Evolutionary conservation across 2,329 filamentous ascomycete genomes (phyloP), one percentile per base, ranked within the genome.

Genomic region (Huntiella savannae): DNA sequence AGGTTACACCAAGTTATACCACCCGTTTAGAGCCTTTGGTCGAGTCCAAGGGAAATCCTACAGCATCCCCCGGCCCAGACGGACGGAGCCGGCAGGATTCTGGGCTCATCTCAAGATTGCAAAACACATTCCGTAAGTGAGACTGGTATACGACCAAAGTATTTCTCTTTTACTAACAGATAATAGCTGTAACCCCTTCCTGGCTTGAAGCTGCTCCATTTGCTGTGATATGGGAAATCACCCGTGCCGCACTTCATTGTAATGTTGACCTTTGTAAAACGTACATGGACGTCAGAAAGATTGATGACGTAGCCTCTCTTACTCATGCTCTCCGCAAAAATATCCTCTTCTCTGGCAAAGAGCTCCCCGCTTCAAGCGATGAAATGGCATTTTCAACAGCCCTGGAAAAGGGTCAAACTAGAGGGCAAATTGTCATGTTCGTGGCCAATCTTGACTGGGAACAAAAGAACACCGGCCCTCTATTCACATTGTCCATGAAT

Each of bases 221-320:
- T 2, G 62, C 63, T 2, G 59, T 74, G 4, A 53, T 64, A 3
- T 75, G 71, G 71, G 71, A 75, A 48, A 54, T 71, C 0, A 63
- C 65, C 0, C 63, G 71, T 8, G 62, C 68, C 13, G 64, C 66
- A 0, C 52, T 66, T 0, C 60, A 68, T 36, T 73, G 69, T 48
- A 55, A 55, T 0, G 60, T 71, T 2, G 57, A 66, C 22, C 53
- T 66, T 2, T 53, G 58, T 1, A 52, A 28, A 11, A 48, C 40
- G 2, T 44, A 43, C 33, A 38, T 48, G 12, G 34, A 48, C 15
- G 16, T 44, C 10, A 11, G 4, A 35, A 33, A 43, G 6, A 15
- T 43, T 16, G 17, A 28, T 4, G 35, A 33, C 15, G 40, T 39
- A 28, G 17, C 32, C 8, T 35, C 19, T 15, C 16, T 48, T 19